phyloP scores from a whole-genome alignment of 805 yeast species.

The Sugiyamaella boreocaroliniensis region DNA sequence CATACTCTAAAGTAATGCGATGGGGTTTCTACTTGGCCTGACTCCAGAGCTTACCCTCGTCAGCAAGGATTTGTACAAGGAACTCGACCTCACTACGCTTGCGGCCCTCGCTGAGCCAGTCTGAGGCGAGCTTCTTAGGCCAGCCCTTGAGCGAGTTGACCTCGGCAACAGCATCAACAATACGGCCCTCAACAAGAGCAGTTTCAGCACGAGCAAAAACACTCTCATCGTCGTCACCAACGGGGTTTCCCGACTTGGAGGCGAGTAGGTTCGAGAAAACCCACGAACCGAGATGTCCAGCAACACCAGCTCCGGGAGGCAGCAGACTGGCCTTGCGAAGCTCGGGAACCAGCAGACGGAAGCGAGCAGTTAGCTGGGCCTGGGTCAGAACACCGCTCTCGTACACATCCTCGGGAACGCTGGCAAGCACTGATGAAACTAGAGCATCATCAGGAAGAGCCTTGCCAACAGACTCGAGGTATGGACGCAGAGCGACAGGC shows the following conservation, averaged over 20 bases:
- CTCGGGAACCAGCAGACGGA: conserved; percentile 76
- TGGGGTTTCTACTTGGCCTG: background rate
- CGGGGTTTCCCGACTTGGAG: conserved; percentile 70
- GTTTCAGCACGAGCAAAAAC: conserved; percentile 80
- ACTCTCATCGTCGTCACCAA: conserved; percentile 80
- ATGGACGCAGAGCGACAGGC: conserved; percentile 33
- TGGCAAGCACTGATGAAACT: conserved; percentile 40
- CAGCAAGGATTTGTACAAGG: conserved; percentile 45
- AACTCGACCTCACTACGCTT: conserved; percentile 84
- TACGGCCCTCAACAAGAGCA: conserved; percentile 64
- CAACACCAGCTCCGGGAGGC: conserved; percentile 92
- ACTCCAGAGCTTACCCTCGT: conserved; percentile 29
- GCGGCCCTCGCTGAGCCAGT: conserved; percentile 88
- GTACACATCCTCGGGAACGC: conserved; percentile 42
- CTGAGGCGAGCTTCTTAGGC: conserved; percentile 83
- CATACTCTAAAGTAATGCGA: background rate
- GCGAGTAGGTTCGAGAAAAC: conserved; percentile 69
- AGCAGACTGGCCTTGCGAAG: conserved; percentile 80
- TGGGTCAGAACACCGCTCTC: conserved; percentile 61
- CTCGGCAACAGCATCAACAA: conserved; percentile 88
- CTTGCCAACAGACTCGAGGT: conserved; percentile 27
- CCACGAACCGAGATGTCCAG: conserved; percentile 81
- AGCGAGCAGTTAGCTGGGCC: conserved; percentile 71
- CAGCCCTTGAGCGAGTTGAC: conserved; percentile 85
- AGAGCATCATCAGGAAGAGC: conserved; percentile 45